A percentile compares a stretch with the other conserved stretches of the same genome.
Evolutionary conservation across 1,139 yeast genomes (phyloP).

Genomic region (Zhuliangozyma blackwelliae): DNA sequence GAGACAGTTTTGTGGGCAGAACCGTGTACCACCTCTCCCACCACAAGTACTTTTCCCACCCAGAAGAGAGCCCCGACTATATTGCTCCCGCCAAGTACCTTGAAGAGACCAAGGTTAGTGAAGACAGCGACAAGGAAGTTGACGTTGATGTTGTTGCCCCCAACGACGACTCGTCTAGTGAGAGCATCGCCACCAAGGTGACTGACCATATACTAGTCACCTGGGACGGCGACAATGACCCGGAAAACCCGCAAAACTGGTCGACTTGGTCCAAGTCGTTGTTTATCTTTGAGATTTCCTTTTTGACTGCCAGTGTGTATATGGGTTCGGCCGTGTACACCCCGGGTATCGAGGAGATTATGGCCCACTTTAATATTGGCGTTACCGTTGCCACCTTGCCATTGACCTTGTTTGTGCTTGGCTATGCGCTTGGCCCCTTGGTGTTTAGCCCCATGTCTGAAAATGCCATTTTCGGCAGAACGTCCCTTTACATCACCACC

Average conservation of each 20-base stretch:
- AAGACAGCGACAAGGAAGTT: not conserved
- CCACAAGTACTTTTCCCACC: slow-evolving; percentile 23
- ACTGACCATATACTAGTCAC: slow-evolving; percentile 15
- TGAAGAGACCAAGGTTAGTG: not conserved
- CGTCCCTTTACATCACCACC: slow-evolving; percentile 28
- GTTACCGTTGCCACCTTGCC: slow-evolving; percentile 28
- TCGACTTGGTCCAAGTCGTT: slow-evolving; percentile 31
- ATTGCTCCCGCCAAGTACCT: slow-evolving; percentile 30
- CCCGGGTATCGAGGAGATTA: slow-evolving; percentile 42
- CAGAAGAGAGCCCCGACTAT: slow-evolving; percentile 31
- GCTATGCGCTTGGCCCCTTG: slow-evolving; percentile 39
- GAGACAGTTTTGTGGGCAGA: slow-evolving; percentile 35
- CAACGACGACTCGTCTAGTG: not conserved
- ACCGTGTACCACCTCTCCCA: slow-evolving; percentile 27
- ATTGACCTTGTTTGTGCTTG: slow-evolving; percentile 33
- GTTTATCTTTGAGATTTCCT: slow-evolving; percentile 35
- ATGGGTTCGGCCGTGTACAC: slow-evolving; percentile 61
- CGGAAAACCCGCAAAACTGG: slow-evolving; percentile 60
- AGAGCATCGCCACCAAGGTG: not conserved
- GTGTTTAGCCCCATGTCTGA: slow-evolving; percentile 36
- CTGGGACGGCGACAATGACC: slow-evolving; percentile 53
- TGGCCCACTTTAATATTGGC: slow-evolving; percentile 23
- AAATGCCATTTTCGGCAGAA: slow-evolving; percentile 49
- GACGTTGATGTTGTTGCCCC: not conserved
- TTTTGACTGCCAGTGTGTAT: slow-evolving; percentile 51